Evolutionary conservation across 2,329 filamentous ascomycete genomes (phyloP), one percentile per base, ranked within the genome.

Genomic region (Teratosphaeria zuluensis): DNA sequence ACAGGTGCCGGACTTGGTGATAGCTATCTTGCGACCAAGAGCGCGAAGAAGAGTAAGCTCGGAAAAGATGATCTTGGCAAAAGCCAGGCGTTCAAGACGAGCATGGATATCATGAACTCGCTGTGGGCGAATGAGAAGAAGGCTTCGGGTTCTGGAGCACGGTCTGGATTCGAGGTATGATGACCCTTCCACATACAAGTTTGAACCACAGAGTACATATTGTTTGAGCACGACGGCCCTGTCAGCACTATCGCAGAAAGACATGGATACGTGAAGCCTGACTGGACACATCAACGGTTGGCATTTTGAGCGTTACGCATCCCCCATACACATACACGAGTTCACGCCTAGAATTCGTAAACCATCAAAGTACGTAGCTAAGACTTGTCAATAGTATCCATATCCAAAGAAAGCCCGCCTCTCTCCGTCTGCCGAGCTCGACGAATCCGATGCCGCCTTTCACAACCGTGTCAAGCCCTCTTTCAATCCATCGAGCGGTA

Each of bases 21-120:
- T 46, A 71, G 69, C 62, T 68, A 70, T 53, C 63, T 70, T 21
- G 68, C 64, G 9, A 65, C 66, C 53, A 70, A 70, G 63, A 69
- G 68, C 57, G 68, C 67, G 31, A 69, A 68, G 64, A 69, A 69
- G 58, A 59, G 60, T 24, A 63, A 59, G 38, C 60, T n/a, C 30
- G 55, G 42, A 31, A 56, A 59, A 24, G 53, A 56, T 19, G 59
- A 61, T 19, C 56, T 70, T 6, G 62, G 64, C 28, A 66, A 66
- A 59, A 70, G 67, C 51, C 83, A 84, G 63, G 86, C 87, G 0
- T 92, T 96, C 73, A 83, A 85, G 21, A 96, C 88, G 21, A 92
- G 89, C 69, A 95, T 97, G 75, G 94, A 96, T 77, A 78, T 96
- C 72, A 96, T 96, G 90, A 92, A 95, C 72, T 95, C 90, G 54